Conservation (phyloP, 345 rosid species). For the Eucalyptus regnans region DNA sequence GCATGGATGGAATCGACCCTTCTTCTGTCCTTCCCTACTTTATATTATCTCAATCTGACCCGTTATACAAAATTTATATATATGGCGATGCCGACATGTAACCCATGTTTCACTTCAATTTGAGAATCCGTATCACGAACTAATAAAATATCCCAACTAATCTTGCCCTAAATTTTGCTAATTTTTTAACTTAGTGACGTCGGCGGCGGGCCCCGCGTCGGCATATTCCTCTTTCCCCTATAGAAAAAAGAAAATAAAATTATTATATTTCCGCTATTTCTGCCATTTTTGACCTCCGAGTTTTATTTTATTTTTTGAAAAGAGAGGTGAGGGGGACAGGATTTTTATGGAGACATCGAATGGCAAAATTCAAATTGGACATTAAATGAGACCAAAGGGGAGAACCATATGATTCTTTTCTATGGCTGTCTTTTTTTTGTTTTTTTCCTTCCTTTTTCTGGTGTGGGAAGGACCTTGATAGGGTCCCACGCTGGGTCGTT, state of each 20-base stretch:
- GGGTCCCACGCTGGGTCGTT: conserved; percentile 14
- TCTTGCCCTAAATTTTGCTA: background rate
- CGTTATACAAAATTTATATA: background rate
- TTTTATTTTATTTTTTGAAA: background rate
- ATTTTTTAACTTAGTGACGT: background rate
- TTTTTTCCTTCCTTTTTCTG: background rate
- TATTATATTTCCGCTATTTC: background rate
- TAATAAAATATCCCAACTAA: background rate
- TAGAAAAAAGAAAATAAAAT: background rate
- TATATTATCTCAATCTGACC: background rate
- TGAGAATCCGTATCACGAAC: background rate
- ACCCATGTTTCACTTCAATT: background rate
- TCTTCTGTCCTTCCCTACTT: background rate
- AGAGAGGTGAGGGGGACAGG: background rate
- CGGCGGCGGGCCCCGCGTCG: background rate
- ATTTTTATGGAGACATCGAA: background rate
- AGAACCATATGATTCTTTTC: background rate
- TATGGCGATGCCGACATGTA: background rate
- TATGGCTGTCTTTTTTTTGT: background rate
- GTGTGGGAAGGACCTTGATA: background rate
- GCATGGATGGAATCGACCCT: background rate
- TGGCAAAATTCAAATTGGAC: background rate
- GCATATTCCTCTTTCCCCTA: background rate
- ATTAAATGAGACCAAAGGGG: background rate
- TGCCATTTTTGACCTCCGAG: background rate